Evolutionary conservation across 345 rosid species (phyloP).

Genomic region (Gossypium bickii): DNA sequence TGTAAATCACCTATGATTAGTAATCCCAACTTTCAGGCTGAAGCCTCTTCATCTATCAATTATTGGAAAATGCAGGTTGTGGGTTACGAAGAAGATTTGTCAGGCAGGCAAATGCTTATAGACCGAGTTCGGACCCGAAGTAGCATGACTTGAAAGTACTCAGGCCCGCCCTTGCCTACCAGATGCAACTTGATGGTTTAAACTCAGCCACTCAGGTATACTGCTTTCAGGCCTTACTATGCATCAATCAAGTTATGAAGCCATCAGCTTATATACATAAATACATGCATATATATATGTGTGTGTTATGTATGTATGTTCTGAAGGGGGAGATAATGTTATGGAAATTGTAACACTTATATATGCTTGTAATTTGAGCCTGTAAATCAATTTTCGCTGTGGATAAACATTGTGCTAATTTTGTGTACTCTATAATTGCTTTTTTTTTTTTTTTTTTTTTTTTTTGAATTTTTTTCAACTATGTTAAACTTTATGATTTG

Average conservation of each 20-base stretch:
- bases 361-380: background rate
- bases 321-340: background rate
- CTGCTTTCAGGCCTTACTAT: background rate
- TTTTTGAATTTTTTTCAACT: background rate
- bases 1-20: background rate
- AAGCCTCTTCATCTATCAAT: background rate
- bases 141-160: constrained; percentile 42
- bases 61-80: constrained; percentile 57
- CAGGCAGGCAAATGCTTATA: constrained; percentile 94
- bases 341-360: background rate
- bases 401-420: background rate
- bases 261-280: background rate
- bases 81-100: constrained; percentile 88
- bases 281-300: too few relatives aligned
- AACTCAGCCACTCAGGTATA: background rate
- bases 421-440: background rate
- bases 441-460: background rate
- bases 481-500: background rate
- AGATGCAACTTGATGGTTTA: background rate
- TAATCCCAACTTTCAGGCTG: background rate
- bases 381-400: background rate
- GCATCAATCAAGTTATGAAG: constrained; percentile 4
- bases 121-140: constrained; percentile 86
- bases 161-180: background rate
- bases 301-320: background rate